Evolutionary conservation across 164 flowering plant genomes (phyloP).

Genomic region (Hamamelis virginiana): DNA sequence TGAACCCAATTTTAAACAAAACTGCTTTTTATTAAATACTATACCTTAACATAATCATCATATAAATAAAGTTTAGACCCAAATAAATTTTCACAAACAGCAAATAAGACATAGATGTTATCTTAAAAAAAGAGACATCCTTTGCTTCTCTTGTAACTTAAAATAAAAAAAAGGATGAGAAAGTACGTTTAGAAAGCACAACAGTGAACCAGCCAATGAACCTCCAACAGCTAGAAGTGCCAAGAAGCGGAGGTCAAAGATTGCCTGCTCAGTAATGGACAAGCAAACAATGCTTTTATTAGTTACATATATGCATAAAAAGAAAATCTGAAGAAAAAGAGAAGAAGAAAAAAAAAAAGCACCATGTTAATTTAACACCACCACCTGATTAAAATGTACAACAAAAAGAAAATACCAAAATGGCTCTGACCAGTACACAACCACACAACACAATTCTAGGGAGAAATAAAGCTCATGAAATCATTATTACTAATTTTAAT

Average conservation of each 20-base stretch:
- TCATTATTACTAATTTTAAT: too few species aligned
- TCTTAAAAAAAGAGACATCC: background rate
- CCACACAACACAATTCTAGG: background rate
- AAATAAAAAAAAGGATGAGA: constrained; percentile 4
- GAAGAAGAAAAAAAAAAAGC: background rate
- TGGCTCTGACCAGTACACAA: background rate
- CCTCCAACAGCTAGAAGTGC: constrained; percentile 95
- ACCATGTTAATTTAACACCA: background rate
- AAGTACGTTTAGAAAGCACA: constrained; percentile 83
- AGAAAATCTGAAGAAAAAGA: background rate
- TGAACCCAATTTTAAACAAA: background rate
- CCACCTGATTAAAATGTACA: too few species aligned
- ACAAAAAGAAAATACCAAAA: background rate
- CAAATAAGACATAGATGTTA: background rate
- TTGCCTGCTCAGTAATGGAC: constrained; percentile 29
- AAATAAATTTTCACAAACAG: background rate
- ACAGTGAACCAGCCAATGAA: constrained; percentile 87
- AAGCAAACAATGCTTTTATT: constrained; percentile 1
- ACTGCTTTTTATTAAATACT: background rate
- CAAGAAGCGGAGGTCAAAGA: constrained; percentile 96
- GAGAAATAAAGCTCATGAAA: background rate
- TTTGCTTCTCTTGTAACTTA: background rate
- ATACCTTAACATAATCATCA: background rate
- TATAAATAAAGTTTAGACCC: too few species aligned
- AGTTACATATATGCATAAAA: background rate